Evolutionary conservation across 306 rosid genomes (phyloP), one percentile per base, ranked within the genome.

Genomic region (Crataegus laevigata): DNA sequence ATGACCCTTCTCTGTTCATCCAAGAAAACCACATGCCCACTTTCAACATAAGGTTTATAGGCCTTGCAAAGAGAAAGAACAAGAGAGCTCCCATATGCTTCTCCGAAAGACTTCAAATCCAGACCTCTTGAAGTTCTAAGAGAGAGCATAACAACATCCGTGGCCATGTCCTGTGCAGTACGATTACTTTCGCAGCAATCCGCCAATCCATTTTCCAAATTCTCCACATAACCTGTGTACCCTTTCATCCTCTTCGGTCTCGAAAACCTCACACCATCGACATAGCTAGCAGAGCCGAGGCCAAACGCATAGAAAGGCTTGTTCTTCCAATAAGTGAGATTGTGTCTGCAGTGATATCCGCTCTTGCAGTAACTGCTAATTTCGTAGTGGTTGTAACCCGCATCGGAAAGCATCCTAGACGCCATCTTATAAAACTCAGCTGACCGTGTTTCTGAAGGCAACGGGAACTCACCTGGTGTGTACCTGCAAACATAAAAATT

Each of bases 301-400:
- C 98, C 98, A 51, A 90, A 90, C 62, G 80, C 96, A 78, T 96
- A 89, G 87, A 92, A 90, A 38, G 97, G 96, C 22, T 77, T 79
- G 91, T 96, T 90, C 87, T 87, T 87, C 99, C 99, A 96, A 57
- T 90, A 96, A n/a, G 82, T 82, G 17, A n/a, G 81, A 66, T 96
- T 90, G 86, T 96, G 99, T 74, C 86, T 90, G 88, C 98, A 92
- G 65, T 90, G 90, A 67, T 85, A 96, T 19, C 96, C 97, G 40
- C 68, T 80, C 85, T 87, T 96, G 66, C 92, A 78, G 82, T 96
- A 96, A 79, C 99, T 96, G 83, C 98, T 96, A 77, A 96, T 96
- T 75, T 92, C 99, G 38, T 96, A 96, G 80, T 92, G 99, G 75
- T 76, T 77, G 71, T 85, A 92, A 28, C 82, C 82, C 3, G 91